Evolutionary conservation across 164 flowering plant species (phyloP), one percentile per base, ranked within the genome.

Genomic region (Santalum album): DNA sequence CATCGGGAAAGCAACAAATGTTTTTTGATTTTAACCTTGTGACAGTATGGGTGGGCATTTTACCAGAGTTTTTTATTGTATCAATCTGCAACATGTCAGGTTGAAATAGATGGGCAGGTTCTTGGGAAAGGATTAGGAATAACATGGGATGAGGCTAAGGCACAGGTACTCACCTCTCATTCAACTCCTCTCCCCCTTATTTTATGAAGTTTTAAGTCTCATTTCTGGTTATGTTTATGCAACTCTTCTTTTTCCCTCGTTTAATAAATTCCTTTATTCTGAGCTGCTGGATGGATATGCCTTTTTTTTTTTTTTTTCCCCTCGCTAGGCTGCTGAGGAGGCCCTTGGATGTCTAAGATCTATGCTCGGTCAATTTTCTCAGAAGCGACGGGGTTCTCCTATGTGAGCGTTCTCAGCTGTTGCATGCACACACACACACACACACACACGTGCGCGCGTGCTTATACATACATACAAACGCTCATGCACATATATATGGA

Each of bases 301-400:
- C 51, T 54, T 55, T 48, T 60, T 16, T 23, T n/a, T n/a, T n/a
- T n/a, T n/a, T n/a, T n/a, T n/a, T n/a, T n/a, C n/a, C n/a, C n/a
- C n/a, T n/a, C n/a, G n/a, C 51, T 60, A 90, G 94, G 96, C 97
- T 80, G 89, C 96, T 54, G 94, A 85, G 51, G 81, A 74, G 54
- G 91, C 96, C 12, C 86, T 87, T 47, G 75, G 64, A 55, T 68
- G 56, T 71, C 55, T 90, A 34, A 79, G 63, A 51, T 56, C 65
- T 57, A n/a, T n/a, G n/a, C n/a, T n/a, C n/a, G 79, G 79, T 58
- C 87, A 69, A 44, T 67, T 36, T 51, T 36, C 66, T 57, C 77
- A 57, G 51, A 83, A 78, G 59, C 86, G 79, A n/a, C 75, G 66
- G 44, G 72, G 67, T 63, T 87, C 98, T 49, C 96, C 91, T 12